These are phyloP conservation scores for Xylaria sp. DNA, from an alignment of 2,329 filamentous ascomycete species.

Conservation along the genomic window DNA sequence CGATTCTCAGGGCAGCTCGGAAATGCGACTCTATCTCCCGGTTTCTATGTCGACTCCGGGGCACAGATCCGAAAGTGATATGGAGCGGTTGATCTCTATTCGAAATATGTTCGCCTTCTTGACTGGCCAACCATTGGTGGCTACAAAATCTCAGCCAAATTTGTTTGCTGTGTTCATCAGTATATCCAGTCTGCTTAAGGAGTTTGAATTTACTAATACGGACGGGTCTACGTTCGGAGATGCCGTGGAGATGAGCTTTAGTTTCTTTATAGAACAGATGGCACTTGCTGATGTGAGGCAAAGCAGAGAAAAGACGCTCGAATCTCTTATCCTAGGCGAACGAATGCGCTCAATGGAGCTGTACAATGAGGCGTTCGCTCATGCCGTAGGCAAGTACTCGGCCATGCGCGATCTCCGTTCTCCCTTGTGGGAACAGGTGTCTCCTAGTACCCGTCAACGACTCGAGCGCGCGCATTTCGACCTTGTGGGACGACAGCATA, in stretches of 20 bases:
- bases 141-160: slow-evolving; percentile 63
- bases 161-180: slow-evolving; percentile 66
- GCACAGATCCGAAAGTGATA: slow-evolving; percentile 55
- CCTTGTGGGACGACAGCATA: slow-evolving; percentile 76
- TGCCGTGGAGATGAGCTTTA: slow-evolving; percentile 72
- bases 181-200: slow-evolving; percentile 64
- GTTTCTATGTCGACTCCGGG: slow-evolving; percentile 54
- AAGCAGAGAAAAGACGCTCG: slow-evolving; percentile 88
- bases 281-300: slow-evolving; percentile 80
- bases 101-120: slow-evolving; percentile 75
- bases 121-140: slow-evolving; percentile 71
- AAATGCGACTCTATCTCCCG: slow-evolving; percentile 67
- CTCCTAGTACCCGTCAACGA: slow-evolving; percentile 76
- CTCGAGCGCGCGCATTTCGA: slow-evolving; percentile 86
- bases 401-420: slow-evolving; percentile 74
- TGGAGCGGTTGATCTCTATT: slow-evolving; percentile 68
- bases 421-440: slow-evolving; percentile 77
- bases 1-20: slow-evolving; percentile 51
- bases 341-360: slow-evolving; percentile 82
- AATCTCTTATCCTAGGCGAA: slow-evolving; percentile 90
- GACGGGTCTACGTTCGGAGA: slow-evolving; percentile 70
- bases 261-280: slow-evolving; percentile 81
- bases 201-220: slow-evolving; percentile 67
- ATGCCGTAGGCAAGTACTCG: slow-evolving; percentile 87
- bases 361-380: slow-evolving; percentile 92